A percentile compares a stretch with the other conserved stretches of the same genome.
Evolutionary conservation across 345 rosid species (phyloP).

Genomic region (Trapa bicornis): DNA sequence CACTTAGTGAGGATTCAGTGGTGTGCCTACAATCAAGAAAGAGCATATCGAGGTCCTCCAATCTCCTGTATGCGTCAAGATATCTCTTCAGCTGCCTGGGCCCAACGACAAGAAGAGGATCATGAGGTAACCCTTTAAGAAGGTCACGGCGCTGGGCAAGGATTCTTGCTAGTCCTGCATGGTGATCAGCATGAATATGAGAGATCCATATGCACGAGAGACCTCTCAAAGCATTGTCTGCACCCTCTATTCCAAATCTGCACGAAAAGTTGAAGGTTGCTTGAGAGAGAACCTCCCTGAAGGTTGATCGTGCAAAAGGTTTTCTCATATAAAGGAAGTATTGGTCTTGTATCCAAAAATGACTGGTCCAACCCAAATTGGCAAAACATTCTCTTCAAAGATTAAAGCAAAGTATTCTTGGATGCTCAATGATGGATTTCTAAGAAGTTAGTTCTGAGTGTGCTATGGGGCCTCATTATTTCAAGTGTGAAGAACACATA

Average conservation of each 20-base stretch:
- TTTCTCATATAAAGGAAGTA: background rate
- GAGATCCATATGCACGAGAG: constrained; percentile 82
- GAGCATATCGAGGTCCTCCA: constrained; percentile 84
- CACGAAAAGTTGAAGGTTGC: background rate
- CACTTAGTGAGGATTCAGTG: constrained; percentile 43
- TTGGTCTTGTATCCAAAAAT: background rate
- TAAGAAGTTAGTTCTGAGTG: too few species aligned
- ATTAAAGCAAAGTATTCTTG: background rate
- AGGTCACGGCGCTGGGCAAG: constrained; percentile 69
- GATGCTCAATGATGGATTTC: too few species aligned
- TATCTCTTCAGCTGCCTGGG: constrained; percentile 67
- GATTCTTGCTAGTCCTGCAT: constrained; percentile 70
- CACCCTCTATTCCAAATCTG: constrained; percentile 74
- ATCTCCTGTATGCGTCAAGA: constrained; percentile 77
- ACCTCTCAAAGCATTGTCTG: constrained; percentile 50
- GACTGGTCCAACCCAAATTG: background rate
- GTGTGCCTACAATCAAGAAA: constrained; percentile 83
- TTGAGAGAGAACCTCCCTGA: background rate
- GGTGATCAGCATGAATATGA: constrained; percentile 97
- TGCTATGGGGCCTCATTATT: too few species aligned
- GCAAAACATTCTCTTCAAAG: background rate
- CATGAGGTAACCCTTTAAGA: constrained; percentile 51
- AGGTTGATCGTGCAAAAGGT: background rate
- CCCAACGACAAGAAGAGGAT: constrained; percentile 67
- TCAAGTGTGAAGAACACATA: background rate